A percentile compares a stretch with the other conserved stretches of the same genome.
Conservation (phyloP, 805 yeast species). For the Hanseniaspora mollemarum region DNA sequence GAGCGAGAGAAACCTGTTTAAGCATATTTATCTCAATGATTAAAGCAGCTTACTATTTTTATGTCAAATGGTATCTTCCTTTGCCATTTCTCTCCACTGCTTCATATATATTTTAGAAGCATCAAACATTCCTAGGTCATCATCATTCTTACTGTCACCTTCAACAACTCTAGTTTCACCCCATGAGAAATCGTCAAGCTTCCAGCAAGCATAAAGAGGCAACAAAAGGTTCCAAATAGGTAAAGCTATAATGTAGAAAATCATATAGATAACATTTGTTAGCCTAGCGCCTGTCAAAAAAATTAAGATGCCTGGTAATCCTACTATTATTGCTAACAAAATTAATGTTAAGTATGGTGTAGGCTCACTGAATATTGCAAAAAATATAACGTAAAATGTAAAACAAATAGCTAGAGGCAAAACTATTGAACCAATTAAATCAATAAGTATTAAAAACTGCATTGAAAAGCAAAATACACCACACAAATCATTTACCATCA, state of each 20-base stretch:
- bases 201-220: constrained; percentile 85
- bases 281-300: constrained; percentile 67
- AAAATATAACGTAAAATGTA: constrained; percentile 65
- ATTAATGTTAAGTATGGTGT: constrained; percentile 69
- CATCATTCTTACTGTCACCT: constrained; percentile 15
- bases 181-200: constrained; percentile 93
- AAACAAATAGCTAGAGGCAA: constrained; percentile 80
- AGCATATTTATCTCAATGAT: too few relatives aligned
- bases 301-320: constrained; percentile 73
- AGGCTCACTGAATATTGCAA: constrained; percentile 59
- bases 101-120: constrained; percentile 82
- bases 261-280: constrained; percentile 67
- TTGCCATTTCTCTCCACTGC: constrained; percentile 90
- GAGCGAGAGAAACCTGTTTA: constrained; percentile 62
- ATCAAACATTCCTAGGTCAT: constrained; percentile 61
- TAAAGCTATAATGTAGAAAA: constrained; percentile 62
- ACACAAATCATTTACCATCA: constrained; percentile 73
- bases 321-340: constrained; percentile 66
- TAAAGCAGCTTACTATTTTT: not conserved
- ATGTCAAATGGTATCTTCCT: constrained; percentile 9
- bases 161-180: constrained; percentile 81
- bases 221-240: constrained; percentile 91
- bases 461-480: constrained; percentile 91
- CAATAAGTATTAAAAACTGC: constrained; percentile 82
- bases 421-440: constrained; percentile 75